phyloP scores from a whole-genome alignment of 1,284 basidiomycete species.

The Ceratobasidium sp. region DNA sequence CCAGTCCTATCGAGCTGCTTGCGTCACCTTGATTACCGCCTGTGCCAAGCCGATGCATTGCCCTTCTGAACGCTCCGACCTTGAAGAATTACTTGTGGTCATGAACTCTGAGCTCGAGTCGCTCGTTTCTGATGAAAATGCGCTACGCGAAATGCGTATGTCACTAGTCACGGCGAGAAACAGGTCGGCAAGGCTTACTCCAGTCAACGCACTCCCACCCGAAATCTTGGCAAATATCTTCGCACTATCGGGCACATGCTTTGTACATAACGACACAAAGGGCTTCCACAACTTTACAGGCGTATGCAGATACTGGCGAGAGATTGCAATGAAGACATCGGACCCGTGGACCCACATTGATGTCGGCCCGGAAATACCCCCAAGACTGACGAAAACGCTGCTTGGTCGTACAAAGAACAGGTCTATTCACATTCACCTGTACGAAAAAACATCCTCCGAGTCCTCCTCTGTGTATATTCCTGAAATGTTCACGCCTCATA shows the following conservation, averaged over 20 bases:
- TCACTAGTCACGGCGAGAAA: background rate
- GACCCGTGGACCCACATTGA: background rate
- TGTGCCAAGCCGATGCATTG: too few relatives aligned
- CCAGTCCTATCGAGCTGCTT: background rate
- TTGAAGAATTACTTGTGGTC: background rate
- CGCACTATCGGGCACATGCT: background rate
- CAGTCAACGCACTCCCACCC: slow-evolving; percentile 5
- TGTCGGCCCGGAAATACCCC: background rate
- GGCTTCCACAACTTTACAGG: background rate
- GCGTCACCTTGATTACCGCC: background rate
- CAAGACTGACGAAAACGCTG: background rate
- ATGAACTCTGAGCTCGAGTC: background rate
- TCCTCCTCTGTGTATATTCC: background rate
- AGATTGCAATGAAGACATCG: background rate
- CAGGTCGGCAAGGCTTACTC: background rate
- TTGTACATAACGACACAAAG: too few relatives aligned
- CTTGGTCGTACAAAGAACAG: background rate
- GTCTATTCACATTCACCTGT: background rate
- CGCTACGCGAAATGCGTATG: background rate
- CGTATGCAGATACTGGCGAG: background rate
- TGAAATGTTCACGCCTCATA: background rate
- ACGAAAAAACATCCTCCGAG: background rate
- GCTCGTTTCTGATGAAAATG: background rate
- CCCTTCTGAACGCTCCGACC: background rate
- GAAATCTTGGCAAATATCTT: slow-evolving; percentile 3